Evolutionary conservation across 331 rosid genomes (phyloP), one percentile per base, ranked within the genome.

Genomic region (Ulmus americana): DNA sequence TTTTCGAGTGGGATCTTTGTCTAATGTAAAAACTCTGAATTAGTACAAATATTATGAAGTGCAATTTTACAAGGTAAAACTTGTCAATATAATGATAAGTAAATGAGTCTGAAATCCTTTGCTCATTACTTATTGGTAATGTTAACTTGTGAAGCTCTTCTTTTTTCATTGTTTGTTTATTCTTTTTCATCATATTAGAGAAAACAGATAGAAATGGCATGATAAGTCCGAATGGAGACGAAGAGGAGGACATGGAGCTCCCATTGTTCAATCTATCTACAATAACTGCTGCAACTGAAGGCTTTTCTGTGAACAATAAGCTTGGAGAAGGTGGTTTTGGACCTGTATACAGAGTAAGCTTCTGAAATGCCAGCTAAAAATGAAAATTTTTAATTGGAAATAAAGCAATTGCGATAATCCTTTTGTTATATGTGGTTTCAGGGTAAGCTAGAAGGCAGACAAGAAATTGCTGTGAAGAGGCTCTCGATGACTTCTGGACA

Each of bases 261-360:
- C 73, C 70, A 4, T 38, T 68, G 16, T 63, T 71, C 10, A 45
- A 70, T 45, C 18, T 74, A n/a, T 41, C 72, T 2, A 61, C 72
- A 9, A 52, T 74, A 45, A 39, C 55, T 4, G 39, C 22, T 51
- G 83, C 83, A 39, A 79, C 83, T 1, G 62, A 75, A 52, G 59
- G 16, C 35, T 79, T 79, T 48, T 75, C 83, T 0, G 3, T 16
- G 5, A 15, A 50, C 9, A 79, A 51, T 5, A 75, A 67, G 75
- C 72, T 79, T 1, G 80, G 83, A 18, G 80, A 79, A 75, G 83
- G 77, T 47, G 83, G 80, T 63, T 79, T 79, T 35, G 83, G 83
- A 38, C 61, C 77, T 2, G 80, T 79, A 20, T 70, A 74, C 68
- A 16, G 14, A 75, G 83, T 79, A 70, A 61, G 28, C n/a, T 39